Conservation (phyloP, 2,329 filamentous ascomycete species). For the Cladobotryum protrusum region DNA sequence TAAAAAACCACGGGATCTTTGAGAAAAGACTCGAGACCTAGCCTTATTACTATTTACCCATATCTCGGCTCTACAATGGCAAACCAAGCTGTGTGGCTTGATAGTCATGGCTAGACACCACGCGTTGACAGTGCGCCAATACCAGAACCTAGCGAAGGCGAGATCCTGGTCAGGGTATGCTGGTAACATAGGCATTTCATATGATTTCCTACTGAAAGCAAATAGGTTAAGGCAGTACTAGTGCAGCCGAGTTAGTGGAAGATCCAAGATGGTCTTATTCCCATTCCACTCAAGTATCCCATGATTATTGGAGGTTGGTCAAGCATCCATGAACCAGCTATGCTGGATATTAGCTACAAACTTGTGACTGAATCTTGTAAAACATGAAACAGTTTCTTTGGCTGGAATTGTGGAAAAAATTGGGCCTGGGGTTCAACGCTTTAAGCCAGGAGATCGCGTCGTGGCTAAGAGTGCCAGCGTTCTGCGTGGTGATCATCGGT, state of each 20-base stretch:
- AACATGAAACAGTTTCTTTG: neutral
- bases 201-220: neutral
- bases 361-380: too few relatives aligned
- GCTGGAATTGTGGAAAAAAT: slow-evolving; percentile 7
- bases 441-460: slow-evolving; percentile 4
- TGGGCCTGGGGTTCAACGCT: slow-evolving; percentile 3
- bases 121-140: neutral
- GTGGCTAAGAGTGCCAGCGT: slow-evolving; percentile 5
- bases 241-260: slow-evolving; percentile 9
- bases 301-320: slow-evolving; percentile 8
- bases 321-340: too few relatives aligned
- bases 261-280: slow-evolving; percentile 10
- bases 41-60: too few relatives aligned
- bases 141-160: slow-evolving; percentile 3
- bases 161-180: slow-evolving; percentile 3
- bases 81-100: slow-evolving; percentile 1
- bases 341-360: too few relatives aligned
- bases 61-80: neutral
- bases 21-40: too few relatives aligned
- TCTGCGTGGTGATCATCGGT: slow-evolving; percentile 6
- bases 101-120: neutral
- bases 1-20: too few relatives aligned
- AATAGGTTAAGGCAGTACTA: slow-evolving; percentile 3
- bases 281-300: slow-evolving; percentile 2
- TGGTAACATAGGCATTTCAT: too few relatives aligned